A percentile compares a stretch with the other conserved stretches of the same genome.
Conservation (phyloP, 2,329 filamentous ascomycete genomes). For the Epichloe sibirici region DNA sequence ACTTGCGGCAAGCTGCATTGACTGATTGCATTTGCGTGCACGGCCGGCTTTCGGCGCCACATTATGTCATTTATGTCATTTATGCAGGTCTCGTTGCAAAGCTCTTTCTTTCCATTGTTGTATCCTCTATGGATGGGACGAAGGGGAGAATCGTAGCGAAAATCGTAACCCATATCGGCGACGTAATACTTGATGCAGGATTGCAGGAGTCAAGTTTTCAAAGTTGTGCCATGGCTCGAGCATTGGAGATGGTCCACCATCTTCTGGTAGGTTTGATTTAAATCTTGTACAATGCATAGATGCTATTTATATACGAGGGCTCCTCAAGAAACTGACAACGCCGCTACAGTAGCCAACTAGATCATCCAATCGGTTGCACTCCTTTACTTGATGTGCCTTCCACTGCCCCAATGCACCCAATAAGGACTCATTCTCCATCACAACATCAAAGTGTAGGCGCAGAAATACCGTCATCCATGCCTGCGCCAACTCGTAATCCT, state of each 20-base stretch:
- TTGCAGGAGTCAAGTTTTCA: neutral
- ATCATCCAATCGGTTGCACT: conserved; percentile 57
- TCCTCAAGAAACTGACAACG: conserved; percentile 70
- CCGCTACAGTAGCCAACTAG: conserved; percentile 81
- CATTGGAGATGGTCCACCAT: neutral
- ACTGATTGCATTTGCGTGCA: no score
- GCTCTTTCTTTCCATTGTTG: no score
- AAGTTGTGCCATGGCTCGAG: neutral
- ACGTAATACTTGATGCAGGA: no score
- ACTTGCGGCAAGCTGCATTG: neutral
- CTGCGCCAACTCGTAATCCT: conserved; percentile 87
- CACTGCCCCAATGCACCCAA: conserved; percentile 52
- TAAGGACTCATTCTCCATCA: conserved; percentile 39
- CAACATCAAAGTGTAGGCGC: conserved; percentile 55
- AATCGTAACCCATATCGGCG: no score
- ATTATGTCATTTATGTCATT: no score
- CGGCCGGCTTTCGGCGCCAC: no score
- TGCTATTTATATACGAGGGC: conserved; percentile 25
- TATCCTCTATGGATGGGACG: no score
- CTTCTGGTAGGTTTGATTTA: neutral
- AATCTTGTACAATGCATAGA: neutral
- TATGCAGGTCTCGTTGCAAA: no score
- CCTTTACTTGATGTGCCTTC: conserved; percentile 59
- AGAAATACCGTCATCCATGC: conserved; percentile 97
- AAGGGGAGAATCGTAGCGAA: no score